Conservation (phyloP, 2,329 filamentous ascomycete genomes). For the Nigrospora sphaerica region DNA sequence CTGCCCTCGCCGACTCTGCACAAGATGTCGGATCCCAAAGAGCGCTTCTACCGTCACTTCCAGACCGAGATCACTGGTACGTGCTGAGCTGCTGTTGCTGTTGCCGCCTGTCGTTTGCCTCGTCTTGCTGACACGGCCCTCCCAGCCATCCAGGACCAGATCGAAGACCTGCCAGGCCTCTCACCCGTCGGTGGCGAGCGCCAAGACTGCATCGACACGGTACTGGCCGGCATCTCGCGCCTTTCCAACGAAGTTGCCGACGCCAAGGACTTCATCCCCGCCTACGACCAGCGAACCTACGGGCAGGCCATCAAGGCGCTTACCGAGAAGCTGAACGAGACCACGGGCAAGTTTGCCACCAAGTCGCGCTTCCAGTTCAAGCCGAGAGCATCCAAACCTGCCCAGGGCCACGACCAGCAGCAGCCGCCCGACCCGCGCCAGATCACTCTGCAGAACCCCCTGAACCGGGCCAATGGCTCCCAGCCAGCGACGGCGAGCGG, state of each 20-base stretch:
- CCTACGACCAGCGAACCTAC: conserved; percentile 86
- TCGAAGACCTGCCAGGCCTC: conserved; percentile 58
- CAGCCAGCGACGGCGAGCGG: no score
- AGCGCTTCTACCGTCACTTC: conserved; percentile 81
- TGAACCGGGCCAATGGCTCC: not conserved
- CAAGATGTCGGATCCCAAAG: conserved; percentile 50
- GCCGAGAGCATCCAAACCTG: conserved; percentile 45
- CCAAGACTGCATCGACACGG: conserved; percentile 72
- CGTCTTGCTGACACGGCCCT: not conserved
- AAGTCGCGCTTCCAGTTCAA: conserved; percentile 83
- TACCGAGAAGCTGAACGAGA: conserved; percentile 69
- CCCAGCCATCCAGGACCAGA: conserved; percentile 68
- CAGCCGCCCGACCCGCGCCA: conserved; percentile 2
- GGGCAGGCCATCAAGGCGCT: conserved; percentile 76
- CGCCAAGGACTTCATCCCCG: conserved; percentile 71
- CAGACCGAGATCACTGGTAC: conserved; percentile 66
- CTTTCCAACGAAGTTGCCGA: conserved; percentile 82
- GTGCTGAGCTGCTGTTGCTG: conserved; percentile 8
- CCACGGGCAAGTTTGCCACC: conserved; percentile 60
- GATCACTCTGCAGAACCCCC: not conserved
- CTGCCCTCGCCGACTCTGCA: conserved; percentile 1
- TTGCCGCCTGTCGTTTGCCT: not conserved
- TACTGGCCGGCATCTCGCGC: conserved; percentile 70
- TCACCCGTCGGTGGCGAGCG: conserved; percentile 65
- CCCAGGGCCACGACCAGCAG: conserved; percentile 22